These are phyloP conservation scores for Boeremia exigua DNA, from an alignment of 2,329 filamentous ascomycete species.

Conservation along the genomic window DNA sequence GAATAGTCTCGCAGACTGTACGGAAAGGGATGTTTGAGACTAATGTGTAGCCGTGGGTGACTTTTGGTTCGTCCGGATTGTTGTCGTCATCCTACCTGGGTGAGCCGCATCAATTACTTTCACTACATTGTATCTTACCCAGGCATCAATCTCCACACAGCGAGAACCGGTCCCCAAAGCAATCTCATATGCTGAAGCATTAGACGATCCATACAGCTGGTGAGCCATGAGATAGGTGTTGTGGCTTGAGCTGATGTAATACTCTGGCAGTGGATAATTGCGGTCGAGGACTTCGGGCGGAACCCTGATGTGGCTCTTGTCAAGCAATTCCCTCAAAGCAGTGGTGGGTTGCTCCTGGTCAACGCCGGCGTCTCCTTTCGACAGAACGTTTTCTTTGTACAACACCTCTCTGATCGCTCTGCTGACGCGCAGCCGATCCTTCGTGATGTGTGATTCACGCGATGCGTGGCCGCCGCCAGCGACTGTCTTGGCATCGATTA, in stretches of 20 bases:
- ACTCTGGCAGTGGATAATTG: constrained; percentile 68
- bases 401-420: constrained; percentile 64
- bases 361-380: constrained; percentile 55
- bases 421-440: constrained; percentile 65
- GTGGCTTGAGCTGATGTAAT: constrained; percentile 75
- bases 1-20: constrained; percentile 68
- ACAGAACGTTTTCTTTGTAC: constrained; percentile 59
- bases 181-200: constrained; percentile 67
- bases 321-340: constrained; percentile 60
- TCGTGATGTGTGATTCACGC: constrained; percentile 57
- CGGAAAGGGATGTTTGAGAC: constrained; percentile 71
- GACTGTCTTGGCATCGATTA: constrained; percentile 56
- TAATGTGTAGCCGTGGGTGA: constrained; percentile 73
- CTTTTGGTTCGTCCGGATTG: constrained; percentile 68
- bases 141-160: constrained; percentile 77
- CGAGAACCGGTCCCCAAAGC: constrained; percentile 68
- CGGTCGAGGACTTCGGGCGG: constrained; percentile 63
- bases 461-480: constrained; percentile 66
- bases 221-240: constrained; percentile 76
- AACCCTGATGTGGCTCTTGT: constrained; percentile 64
- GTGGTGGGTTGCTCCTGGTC: constrained; percentile 53
- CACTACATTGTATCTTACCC: constrained; percentile 51
- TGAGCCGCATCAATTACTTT: neutral
- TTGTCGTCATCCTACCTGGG: constrained; percentile 51
- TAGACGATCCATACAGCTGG: constrained; percentile 70